Percentiles rank a stretch among this genome's conserved stretches.
Evolutionary conservation across 305 asterid genomes (phyloP).

Genomic region (Solanum hybrid): DNA sequence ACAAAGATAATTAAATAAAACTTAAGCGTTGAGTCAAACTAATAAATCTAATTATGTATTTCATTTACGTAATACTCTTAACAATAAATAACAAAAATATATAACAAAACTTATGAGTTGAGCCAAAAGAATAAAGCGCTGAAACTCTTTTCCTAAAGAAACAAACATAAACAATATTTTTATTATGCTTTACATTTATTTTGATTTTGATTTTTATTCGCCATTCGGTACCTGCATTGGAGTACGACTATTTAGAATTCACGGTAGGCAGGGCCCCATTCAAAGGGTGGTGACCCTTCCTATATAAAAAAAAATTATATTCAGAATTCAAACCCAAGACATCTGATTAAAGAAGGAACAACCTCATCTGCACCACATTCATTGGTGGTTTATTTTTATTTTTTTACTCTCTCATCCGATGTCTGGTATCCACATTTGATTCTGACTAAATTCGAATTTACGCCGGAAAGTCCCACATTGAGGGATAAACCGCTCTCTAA

Average conservation of each 20-base stretch:
- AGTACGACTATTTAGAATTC: not conserved
- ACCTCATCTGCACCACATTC: not conserved
- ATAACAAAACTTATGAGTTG: not conserved
- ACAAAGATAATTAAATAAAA: not conserved
- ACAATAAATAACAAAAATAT: not conserved
- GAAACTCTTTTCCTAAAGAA: not conserved
- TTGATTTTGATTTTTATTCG: no score
- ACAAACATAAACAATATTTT: not conserved
- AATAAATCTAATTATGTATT: not conserved
- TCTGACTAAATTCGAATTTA: no score
- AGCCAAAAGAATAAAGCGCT: not conserved
- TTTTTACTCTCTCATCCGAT: no score
- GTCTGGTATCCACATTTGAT: no score
- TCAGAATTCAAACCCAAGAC: not conserved
- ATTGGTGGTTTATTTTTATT: not conserved
- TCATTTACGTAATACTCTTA: not conserved
- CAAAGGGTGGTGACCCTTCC: not conserved
- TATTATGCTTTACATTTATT: not conserved
- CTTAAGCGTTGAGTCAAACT: not conserved
- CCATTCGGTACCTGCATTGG: not conserved
- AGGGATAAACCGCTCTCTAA: not conserved
- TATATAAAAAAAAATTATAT: no score
- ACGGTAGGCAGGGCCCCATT: not conserved
- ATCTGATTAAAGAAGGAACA: no score
- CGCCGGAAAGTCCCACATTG: fast-evolving